A percentile compares a stretch with the other conserved stretches of the same genome.
These are phyloP conservation scores for Stagonosporopsis rhizophila DNA, from an alignment of 2,329 filamentous ascomycete genomes.

Conservation along the genomic window DNA sequence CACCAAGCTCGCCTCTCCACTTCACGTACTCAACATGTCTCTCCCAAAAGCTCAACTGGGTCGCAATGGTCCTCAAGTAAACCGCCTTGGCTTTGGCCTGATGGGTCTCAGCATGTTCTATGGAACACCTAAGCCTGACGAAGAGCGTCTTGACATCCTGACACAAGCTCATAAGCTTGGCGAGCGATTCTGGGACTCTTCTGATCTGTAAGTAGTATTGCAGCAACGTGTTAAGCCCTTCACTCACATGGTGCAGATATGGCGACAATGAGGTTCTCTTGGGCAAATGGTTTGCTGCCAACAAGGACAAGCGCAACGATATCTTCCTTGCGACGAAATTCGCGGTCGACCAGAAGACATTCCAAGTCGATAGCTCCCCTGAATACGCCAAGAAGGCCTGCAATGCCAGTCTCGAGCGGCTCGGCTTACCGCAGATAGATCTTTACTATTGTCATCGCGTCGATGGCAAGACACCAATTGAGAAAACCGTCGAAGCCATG, in stretches of 20 bases:
- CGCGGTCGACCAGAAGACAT: conserved; percentile 55
- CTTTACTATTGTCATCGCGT: conserved; percentile 56
- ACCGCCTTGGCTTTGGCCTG: conserved; percentile 60
- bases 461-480: conserved; percentile 54
- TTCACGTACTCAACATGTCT: conserved; percentile 27
- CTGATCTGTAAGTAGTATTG: conserved; percentile 32
- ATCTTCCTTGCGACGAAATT: conserved; percentile 57
- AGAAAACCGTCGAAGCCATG: conserved; percentile 59
- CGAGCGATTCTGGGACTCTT: conserved; percentile 46
- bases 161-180: conserved; percentile 61
- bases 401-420: conserved; percentile 49
- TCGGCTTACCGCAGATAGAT: conserved; percentile 54
- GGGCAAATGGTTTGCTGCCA: conserved; percentile 45
- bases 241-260: conserved; percentile 17
- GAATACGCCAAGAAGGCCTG: conserved; percentile 52
- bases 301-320: conserved; percentile 50
- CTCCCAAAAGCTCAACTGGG: conserved; percentile 58
- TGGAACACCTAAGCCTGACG: conserved; percentile 56
- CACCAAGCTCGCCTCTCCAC: background rate
- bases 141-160: conserved; percentile 60
- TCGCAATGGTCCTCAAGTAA: conserved; percentile 60
- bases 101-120: conserved; percentile 61
- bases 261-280: conserved; percentile 47
- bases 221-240: background rate
- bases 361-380: conserved; percentile 48